phyloP scores from a whole-genome alignment of 2,329 filamentous ascomycete species.

The Neonectria magnoliae region DNA sequence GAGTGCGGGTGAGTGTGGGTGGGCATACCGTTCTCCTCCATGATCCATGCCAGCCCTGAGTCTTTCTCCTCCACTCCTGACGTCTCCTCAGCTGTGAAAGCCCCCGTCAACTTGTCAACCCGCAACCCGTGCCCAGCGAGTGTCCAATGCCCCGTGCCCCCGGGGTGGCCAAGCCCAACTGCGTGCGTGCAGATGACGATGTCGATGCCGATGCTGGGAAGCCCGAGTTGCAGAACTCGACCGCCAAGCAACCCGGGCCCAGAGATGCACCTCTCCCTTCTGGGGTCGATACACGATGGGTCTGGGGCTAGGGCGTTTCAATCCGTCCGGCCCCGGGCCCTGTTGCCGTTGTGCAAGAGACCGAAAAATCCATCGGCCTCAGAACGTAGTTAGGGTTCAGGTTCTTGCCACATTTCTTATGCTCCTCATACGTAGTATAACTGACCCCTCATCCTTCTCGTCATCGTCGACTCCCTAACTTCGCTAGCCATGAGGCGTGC shows the following conservation, averaged over 20 bases:
- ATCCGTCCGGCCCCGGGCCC: slow-evolving; percentile 26
- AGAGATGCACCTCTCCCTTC: slow-evolving; percentile 33
- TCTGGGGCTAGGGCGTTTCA: slow-evolving; percentile 34
- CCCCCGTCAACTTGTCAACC: not conserved
- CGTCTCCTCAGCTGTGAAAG: slow-evolving; percentile 1
- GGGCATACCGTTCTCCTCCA: not conserved
- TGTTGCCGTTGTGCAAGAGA: slow-evolving; percentile 16
- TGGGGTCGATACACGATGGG: slow-evolving; percentile 21
- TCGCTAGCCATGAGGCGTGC: not conserved
- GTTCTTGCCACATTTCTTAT: slow-evolving; percentile 1
- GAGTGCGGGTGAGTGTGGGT: not conserved
- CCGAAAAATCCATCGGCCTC: slow-evolving; percentile 24
- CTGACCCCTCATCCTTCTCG: not conserved
- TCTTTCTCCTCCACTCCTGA: not conserved
- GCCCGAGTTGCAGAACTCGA: slow-evolving; percentile 1
- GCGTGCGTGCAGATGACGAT: not conserved
- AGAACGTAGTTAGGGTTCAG: slow-evolving; percentile 3
- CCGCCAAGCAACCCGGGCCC: slow-evolving; percentile 8
- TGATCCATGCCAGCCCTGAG: no score
- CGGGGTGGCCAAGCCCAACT: not conserved
- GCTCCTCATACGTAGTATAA: not conserved
- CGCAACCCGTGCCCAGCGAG: not conserved
- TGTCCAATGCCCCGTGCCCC: not conserved
- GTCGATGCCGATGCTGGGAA: not conserved
- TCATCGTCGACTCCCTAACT: not conserved